These are phyloP conservation scores for Clohesyomyces aquaticus DNA, from an alignment of 495 filamentous ascomycete species.

Conservation along the genomic window DNA sequence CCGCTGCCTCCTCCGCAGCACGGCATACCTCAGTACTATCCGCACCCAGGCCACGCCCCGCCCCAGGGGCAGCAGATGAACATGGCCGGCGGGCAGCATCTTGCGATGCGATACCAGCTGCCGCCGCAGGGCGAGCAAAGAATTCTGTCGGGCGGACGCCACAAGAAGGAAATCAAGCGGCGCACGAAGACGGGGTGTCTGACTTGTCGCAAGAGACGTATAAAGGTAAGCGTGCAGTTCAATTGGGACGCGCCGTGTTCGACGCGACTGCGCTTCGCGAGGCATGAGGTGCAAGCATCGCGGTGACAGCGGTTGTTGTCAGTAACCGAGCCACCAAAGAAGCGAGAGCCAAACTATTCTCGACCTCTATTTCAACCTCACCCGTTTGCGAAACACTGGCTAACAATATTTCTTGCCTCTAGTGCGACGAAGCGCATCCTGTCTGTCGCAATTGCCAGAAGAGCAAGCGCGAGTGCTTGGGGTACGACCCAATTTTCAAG, in stretches of 20 bases:
- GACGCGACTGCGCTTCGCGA: slow-evolving; percentile 24
- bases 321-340: slow-evolving; percentile 40
- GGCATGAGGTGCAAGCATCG: slow-evolving; percentile 20
- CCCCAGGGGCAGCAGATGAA: slow-evolving; percentile 46
- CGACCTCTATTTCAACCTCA: slow-evolving; percentile 31
- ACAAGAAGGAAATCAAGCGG: slow-evolving; percentile 99
- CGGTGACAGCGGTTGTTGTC: slow-evolving; percentile 19
- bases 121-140: slow-evolving; percentile 58
- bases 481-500: slow-evolving; percentile 98
- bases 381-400: slow-evolving; percentile 10
- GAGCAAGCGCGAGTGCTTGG: slow-evolving; percentile 94
- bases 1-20: slow-evolving; percentile 47
- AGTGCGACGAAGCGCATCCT: slow-evolving; percentile 98
- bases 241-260: slow-evolving; percentile 8
- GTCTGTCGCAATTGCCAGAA: slow-evolving; percentile 97
- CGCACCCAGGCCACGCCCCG: slow-evolving; percentile 44
- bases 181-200: slow-evolving; percentile 97
- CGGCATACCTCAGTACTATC: slow-evolving; percentile 45
- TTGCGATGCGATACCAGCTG: slow-evolving; percentile 64
- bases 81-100: slow-evolving; percentile 48
- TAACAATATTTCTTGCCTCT: slow-evolving; percentile 34
- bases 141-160: slow-evolving; percentile 76
- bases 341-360: slow-evolving; percentile 39
- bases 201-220: slow-evolving; percentile 94
- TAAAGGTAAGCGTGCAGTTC: slow-evolving; percentile 78